Percentiles rank a stretch among this genome's conserved stretches.
These are phyloP conservation scores for Orbilia oligospora DNA, from an alignment of 2,329 filamentous ascomycete genomes.

Conservation along the genomic window DNA sequence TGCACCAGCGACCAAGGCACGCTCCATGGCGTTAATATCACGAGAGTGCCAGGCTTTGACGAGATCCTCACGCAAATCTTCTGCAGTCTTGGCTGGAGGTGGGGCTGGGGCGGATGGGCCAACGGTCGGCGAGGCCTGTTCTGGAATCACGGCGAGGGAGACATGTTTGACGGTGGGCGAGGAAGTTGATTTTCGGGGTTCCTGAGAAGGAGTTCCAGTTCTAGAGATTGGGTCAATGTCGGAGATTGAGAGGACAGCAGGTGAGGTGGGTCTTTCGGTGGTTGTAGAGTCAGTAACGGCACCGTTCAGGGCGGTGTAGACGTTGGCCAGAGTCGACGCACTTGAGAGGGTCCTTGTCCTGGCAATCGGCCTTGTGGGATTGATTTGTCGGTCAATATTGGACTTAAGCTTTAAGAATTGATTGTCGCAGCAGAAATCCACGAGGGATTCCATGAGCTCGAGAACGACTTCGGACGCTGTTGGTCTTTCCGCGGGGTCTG, in stretches of 20 bases:
- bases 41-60: conserved; percentile 58
- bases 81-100: conserved; percentile 29
- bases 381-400: conserved; percentile 56
- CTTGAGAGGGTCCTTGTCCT: conserved; percentile 54
- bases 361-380: conserved; percentile 56
- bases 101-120: conserved; percentile 12
- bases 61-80: conserved; percentile 55
- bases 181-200: conserved; percentile 43
- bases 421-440: conserved; percentile 50
- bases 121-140: conserved; percentile 31
- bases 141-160: conserved; percentile 53
- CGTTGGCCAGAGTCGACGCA: conserved; percentile 57
- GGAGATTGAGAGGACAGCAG: conserved; percentile 39
- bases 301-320: conserved; percentile 49
- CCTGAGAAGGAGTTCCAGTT: conserved; percentile 52
- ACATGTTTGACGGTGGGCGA: conserved; percentile 26
- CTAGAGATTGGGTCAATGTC: conserved; percentile 55
- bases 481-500: conserved; percentile 49
- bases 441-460: conserved; percentile 53
- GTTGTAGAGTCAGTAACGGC: conserved; percentile 29
- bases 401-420: conserved; percentile 57
- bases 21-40: conserved; percentile 60
- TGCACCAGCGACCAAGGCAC: conserved; percentile 52
- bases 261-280: conserved; percentile 47
- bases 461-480: conserved; percentile 56